Conservation (phyloP, 2,329 filamentous ascomycete species). For the Ceratocystis diversiconidia region DNA sequence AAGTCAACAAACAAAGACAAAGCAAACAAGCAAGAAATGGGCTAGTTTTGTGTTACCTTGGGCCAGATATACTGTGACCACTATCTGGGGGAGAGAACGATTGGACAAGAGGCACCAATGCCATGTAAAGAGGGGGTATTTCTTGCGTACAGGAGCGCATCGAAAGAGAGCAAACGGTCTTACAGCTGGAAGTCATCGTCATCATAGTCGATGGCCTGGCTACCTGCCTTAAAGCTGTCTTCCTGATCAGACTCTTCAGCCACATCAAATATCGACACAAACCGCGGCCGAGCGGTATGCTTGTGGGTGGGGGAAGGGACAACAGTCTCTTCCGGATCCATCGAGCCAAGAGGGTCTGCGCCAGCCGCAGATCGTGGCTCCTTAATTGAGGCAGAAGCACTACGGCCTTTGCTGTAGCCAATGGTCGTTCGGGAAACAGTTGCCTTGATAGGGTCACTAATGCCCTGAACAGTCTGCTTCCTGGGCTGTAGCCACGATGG, state of each 20-base stretch:
- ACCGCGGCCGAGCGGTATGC: constrained; percentile 32
- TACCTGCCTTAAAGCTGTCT: constrained; percentile 23
- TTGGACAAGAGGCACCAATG: neutral
- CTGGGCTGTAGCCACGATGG: constrained; percentile 17
- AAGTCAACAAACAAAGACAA: constrained; percentile 1
- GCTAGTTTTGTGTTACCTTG: constrained; percentile 12
- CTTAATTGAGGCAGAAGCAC: constrained; percentile 26
- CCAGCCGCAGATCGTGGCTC: neutral
- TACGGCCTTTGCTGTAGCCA: constrained; percentile 68
- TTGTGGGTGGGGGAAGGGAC: constrained; percentile 13
- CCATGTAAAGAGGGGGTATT: neutral
- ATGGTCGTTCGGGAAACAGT: constrained; percentile 66
- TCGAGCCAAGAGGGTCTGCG: neutral
- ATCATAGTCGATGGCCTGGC: constrained; percentile 29
- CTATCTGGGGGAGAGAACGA: constrained; percentile 13
- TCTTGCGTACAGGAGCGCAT: neutral
- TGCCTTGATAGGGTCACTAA: constrained; percentile 16
- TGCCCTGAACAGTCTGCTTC: constrained; percentile 7
- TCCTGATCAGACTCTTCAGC: constrained; percentile 32
- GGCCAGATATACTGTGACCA: constrained; percentile 17
- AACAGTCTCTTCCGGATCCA: constrained; percentile 1
- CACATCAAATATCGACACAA: constrained; percentile 44
- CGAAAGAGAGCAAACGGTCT: constrained; percentile 23
- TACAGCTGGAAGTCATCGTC: constrained; percentile 43
- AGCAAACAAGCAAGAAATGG: constrained; percentile 11